These are phyloP conservation scores for Penicillium paxilli DNA, from an alignment of 495 filamentous ascomycete genomes.

Conservation along the genomic window DNA sequence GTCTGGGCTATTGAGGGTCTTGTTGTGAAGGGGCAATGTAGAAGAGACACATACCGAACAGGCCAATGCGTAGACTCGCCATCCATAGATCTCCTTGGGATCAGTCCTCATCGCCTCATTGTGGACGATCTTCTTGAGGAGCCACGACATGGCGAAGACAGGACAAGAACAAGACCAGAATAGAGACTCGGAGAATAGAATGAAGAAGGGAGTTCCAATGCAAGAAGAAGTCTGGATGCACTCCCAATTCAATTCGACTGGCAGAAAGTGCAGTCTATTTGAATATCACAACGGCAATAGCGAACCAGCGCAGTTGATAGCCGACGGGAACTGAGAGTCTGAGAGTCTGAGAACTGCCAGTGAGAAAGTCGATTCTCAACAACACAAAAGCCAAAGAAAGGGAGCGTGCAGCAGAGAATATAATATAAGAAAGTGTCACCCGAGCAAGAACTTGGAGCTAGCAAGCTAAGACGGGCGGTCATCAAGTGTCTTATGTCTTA, in stretches of 20 bases:
- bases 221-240: background rate
- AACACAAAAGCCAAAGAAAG: too few species aligned
- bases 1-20: too few species aligned
- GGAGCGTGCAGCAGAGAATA: background rate
- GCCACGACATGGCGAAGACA: slow-evolving; percentile 29
- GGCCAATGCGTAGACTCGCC: slow-evolving; percentile 69
- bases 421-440: background rate
- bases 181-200: background rate
- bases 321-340: background rate
- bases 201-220: background rate
- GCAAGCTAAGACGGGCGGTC: background rate
- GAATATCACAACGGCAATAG: background rate
- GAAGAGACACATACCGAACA: slow-evolving; percentile 54
- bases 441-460: too few species aligned
- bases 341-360: too few species aligned
- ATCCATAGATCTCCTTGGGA: slow-evolving; percentile 76
- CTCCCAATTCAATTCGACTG: too few species aligned
- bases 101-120: slow-evolving; percentile 79
- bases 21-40: background rate
- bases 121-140: slow-evolving; percentile 67
- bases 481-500: too few species aligned
- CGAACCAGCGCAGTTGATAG: background rate
- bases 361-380: too few species aligned
- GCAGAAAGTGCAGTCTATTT: background rate
- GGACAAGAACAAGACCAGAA: slow-evolving; percentile 2